Conservation (phyloP, 192 early-diverging fungal species). For the Kickxella alabastrina region DNA sequence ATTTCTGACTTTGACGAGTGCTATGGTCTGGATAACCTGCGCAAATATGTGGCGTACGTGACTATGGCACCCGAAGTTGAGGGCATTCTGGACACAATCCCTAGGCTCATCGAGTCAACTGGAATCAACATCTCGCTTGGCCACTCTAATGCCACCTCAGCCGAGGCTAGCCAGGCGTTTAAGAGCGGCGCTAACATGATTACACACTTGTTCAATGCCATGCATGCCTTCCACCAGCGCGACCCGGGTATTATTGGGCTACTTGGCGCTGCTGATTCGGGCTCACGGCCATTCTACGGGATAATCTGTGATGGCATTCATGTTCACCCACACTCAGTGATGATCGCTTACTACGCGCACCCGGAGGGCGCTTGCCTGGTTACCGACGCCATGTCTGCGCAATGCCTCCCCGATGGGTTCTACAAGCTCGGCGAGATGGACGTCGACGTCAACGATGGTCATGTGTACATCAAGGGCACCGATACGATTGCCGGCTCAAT, state of each 20-base stretch:
- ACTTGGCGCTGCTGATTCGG: slow-evolving; percentile 53
- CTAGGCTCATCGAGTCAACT: slow-evolving; percentile 57
- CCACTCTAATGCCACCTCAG: slow-evolving; percentile 64
- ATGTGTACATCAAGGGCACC: slow-evolving; percentile 72
- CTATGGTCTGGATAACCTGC: slow-evolving; percentile 64
- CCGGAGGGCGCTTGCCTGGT: slow-evolving; percentile 73
- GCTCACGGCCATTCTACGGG: slow-evolving; percentile 69
- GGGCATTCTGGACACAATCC: slow-evolving; percentile 63
- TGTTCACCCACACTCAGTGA: slow-evolving; percentile 75
- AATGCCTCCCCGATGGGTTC: slow-evolving; percentile 63
- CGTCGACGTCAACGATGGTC: slow-evolving; percentile 59
- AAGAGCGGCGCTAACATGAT: slow-evolving; percentile 64
- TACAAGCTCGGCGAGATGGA: slow-evolving; percentile 69
- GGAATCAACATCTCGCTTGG: slow-evolving; percentile 66
- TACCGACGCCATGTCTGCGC: slow-evolving; percentile 77
- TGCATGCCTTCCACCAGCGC: slow-evolving; percentile 83
- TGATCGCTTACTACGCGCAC: slow-evolving; percentile 78
- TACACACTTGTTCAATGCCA: slow-evolving; percentile 84
- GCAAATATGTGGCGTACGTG: slow-evolving; percentile 61
- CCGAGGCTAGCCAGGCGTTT: slow-evolving; percentile 60
- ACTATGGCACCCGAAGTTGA: slow-evolving; percentile 78
- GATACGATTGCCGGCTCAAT: slow-evolving; percentile 71
- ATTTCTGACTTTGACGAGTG: slow-evolving; percentile 62
- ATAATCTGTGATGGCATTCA: slow-evolving; percentile 83
- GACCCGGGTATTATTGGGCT: slow-evolving; percentile 79